Evolutionary conservation across 805 yeast species (phyloP).

Genomic region (Candida maris): DNA sequence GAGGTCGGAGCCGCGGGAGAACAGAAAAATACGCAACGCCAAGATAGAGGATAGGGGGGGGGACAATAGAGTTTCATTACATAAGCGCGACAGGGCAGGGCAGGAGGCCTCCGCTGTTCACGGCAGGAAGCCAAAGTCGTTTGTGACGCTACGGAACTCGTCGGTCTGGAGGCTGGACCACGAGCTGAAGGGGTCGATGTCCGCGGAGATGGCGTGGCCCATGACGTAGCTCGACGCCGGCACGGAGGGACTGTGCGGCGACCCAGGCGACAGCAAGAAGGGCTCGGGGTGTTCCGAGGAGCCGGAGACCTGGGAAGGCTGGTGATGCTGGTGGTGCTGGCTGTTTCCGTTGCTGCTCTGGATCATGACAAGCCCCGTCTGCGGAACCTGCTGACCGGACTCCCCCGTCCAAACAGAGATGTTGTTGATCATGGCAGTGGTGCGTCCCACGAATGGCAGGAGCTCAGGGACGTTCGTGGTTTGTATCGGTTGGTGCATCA

Average conservation of each 20-base stretch:
- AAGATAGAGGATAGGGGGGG: too few relatives aligned
- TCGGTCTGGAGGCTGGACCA: conserved; percentile 30
- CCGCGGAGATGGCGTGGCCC: conserved; percentile 1
- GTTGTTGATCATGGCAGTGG: conserved; percentile 58
- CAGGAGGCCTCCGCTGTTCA: too few relatives aligned
- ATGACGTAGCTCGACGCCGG: neutral
- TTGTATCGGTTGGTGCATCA: conserved; percentile 1
- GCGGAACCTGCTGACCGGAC: conserved; percentile 39
- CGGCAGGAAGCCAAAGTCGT: conserved; percentile 43
- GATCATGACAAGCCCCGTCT: conserved; percentile 31
- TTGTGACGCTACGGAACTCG: conserved; percentile 46
- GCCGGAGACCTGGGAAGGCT: conserved; percentile 1
- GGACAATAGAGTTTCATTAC: too few relatives aligned
- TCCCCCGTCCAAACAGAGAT: conserved; percentile 60
- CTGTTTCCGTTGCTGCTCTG: conserved; percentile 13
- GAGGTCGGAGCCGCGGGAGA: too few relatives aligned
- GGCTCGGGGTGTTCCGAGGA: neutral
- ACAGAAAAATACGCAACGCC: too few relatives aligned
- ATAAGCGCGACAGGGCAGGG: too few relatives aligned
- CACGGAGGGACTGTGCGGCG: neutral
- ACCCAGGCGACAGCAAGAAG: neutral
- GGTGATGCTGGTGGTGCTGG: neutral
- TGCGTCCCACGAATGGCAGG: conserved; percentile 41
- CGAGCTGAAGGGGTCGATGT: conserved; percentile 17
- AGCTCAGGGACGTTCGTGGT: conserved; percentile 25